These are phyloP conservation scores for Thielaviopsis cerberus DNA, from an alignment of 2,329 filamentous ascomycete species.

Conservation along the genomic window DNA sequence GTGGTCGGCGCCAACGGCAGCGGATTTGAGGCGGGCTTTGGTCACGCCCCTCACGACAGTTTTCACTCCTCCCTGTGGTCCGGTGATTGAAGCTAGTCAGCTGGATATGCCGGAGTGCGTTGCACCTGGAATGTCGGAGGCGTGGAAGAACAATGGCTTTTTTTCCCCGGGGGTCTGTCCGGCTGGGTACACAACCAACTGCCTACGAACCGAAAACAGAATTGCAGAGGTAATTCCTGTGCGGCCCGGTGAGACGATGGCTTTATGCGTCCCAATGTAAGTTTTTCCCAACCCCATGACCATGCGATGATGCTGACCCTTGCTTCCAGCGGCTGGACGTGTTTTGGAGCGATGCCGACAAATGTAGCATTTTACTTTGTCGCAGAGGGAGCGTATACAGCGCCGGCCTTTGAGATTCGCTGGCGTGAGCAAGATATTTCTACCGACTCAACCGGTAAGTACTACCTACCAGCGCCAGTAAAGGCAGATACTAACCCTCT, in stretches of 20 bases:
- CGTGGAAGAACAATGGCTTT: slow-evolving; percentile 16
- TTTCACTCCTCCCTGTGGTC: slow-evolving; percentile 7
- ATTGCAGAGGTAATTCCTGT: slow-evolving; percentile 14
- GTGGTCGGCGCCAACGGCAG: neutral
- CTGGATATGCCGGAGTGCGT: slow-evolving; percentile 6
- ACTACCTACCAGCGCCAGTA: neutral
- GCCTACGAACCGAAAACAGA: slow-evolving; percentile 14
- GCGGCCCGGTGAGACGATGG: slow-evolving; percentile 15
- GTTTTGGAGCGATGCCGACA: slow-evolving; percentile 12
- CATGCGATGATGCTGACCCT: neutral
- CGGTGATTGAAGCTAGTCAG: slow-evolving; percentile 1
- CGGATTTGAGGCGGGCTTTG: neutral
- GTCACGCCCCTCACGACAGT: slow-evolving; percentile 7
- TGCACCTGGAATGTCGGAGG: slow-evolving; percentile 8
- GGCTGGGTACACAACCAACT: slow-evolving; percentile 16
- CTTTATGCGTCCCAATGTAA: slow-evolving; percentile 16
- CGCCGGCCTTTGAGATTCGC: slow-evolving; percentile 18
- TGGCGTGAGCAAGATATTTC: slow-evolving; percentile 15
- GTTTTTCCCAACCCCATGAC: slow-evolving; percentile 3
- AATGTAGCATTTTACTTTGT: slow-evolving; percentile 14
- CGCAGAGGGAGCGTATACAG: slow-evolving; percentile 15
- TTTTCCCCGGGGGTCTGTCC: slow-evolving; percentile 19
- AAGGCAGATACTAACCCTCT: neutral
- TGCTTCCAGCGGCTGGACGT: slow-evolving; percentile 6
- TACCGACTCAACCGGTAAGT: neutral